phyloP scores from a whole-genome alignment of 2,329 filamentous ascomycete genomes.

The Dothistroma septosporum region DNA sequence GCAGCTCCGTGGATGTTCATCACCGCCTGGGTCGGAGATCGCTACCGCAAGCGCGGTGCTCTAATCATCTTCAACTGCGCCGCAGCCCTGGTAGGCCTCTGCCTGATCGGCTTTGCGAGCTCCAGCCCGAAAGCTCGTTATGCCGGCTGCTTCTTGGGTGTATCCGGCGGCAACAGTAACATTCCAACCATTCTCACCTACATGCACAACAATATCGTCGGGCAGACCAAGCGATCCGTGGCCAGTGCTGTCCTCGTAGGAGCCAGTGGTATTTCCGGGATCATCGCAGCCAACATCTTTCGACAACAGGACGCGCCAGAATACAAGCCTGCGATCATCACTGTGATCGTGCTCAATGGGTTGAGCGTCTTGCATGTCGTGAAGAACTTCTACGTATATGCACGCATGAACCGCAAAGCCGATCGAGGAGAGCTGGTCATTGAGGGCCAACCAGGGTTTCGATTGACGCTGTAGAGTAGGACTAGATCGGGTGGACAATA shows the following conservation, averaged over 20 bases:
- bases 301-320: conserved; percentile 42
- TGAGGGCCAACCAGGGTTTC: conserved; percentile 30
- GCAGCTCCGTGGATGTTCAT: conserved; percentile 32
- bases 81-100: conserved; percentile 15
- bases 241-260: conserved; percentile 69
- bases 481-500: too few species aligned
- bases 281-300: conserved; percentile 70
- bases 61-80: conserved; percentile 20
- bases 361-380: conserved; percentile 19
- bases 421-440: conserved; percentile 42
- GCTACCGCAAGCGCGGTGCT: conserved; percentile 21
- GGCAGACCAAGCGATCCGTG: conserved; percentile 81
- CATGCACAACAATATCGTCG: conserved; percentile 80
- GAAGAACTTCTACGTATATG: conserved; percentile 22
- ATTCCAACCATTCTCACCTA: conserved; percentile 69
- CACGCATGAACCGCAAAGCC: conserved; percentile 36
- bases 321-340: conserved; percentile 18
- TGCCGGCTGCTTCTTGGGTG: conserved; percentile 69
- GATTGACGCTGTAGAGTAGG: conserved; percentile 20
- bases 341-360: conserved; percentile 21
- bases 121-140: conserved; percentile 42
- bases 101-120: conserved; percentile 15
- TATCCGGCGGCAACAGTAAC: conserved; percentile 71
- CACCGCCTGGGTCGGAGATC: conserved; percentile 21
- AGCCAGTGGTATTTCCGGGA: conserved; percentile 71